These are phyloP conservation scores for Botryotinia convoluta DNA, from an alignment of 2,329 filamentous ascomycete genomes.

Conservation along the genomic window DNA sequence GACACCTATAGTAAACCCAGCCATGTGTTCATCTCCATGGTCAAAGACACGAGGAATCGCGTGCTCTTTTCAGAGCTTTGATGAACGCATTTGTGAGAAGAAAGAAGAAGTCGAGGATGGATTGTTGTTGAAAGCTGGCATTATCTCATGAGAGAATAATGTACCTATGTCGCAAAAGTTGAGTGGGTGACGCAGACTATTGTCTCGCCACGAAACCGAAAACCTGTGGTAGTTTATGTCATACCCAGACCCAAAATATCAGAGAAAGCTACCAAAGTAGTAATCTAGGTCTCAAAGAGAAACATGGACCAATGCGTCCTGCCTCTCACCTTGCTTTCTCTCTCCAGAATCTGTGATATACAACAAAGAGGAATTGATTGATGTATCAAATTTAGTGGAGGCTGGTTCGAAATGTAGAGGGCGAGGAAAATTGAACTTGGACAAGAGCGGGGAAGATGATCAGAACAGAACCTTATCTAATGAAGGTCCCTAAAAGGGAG, in stretches of 20 bases:
- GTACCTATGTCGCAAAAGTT: not conserved
- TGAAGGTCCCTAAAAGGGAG: not conserved
- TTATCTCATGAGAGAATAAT: not conserved
- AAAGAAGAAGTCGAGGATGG: no score
- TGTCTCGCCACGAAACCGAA: not conserved
- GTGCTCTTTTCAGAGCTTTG: not conserved
- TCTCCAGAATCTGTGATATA: not conserved
- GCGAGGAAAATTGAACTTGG: not conserved
- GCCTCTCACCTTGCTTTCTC: not conserved
- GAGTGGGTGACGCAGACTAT: not conserved
- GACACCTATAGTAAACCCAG: no score
- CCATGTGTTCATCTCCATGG: not conserved
- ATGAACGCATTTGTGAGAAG: not conserved
- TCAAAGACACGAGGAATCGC: not conserved
- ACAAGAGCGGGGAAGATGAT: not conserved
- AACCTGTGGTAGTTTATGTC: not conserved
- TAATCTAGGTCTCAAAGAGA: not conserved
- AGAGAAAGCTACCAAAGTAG: not conserved
- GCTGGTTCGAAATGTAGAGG: not conserved
- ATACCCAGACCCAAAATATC: not conserved
- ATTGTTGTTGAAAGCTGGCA: not conserved
- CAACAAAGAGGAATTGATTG: not conserved
- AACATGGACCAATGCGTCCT: not conserved
- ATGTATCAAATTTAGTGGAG: not conserved
- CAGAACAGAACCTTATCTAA: not conserved